Conservation (phyloP, 257 asterid species). For the Voacanga thouarsii region DNA sequence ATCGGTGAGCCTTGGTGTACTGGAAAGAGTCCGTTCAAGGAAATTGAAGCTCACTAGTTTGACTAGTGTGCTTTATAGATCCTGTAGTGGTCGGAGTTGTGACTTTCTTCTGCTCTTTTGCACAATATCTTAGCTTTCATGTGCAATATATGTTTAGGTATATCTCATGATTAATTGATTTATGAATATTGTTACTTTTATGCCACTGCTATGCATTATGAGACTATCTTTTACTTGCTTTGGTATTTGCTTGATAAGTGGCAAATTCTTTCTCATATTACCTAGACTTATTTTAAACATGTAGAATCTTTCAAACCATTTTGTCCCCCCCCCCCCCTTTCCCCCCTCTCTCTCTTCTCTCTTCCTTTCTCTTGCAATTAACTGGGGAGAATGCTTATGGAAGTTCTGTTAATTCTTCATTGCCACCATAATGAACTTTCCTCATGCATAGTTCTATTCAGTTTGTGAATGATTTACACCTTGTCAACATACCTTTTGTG, state of each 20-base stretch:
- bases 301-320: not conserved
- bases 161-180: not conserved
- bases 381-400: not conserved
- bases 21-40: not conserved
- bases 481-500: not conserved
- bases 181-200: not conserved
- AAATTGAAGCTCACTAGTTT: not conserved
- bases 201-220: not conserved
- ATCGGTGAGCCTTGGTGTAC: not conserved
- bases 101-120: not conserved
- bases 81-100: too few species aligned
- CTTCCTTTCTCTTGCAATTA: not conserved
- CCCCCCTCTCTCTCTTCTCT: not conserved
- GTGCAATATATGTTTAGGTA: not conserved
- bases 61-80: not conserved
- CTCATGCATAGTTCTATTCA: not conserved
- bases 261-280: not conserved
- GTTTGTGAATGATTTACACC: not conserved
- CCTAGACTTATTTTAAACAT: not conserved
- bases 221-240: not conserved
- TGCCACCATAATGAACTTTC: not conserved
- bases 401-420: not conserved
- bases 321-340: not conserved
- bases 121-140: not conserved
- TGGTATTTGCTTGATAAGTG: not conserved